These are phyloP conservation scores for Tulasnella sp. DNA, from an alignment of 768 basidiomycete species.

Conservation along the genomic window DNA sequence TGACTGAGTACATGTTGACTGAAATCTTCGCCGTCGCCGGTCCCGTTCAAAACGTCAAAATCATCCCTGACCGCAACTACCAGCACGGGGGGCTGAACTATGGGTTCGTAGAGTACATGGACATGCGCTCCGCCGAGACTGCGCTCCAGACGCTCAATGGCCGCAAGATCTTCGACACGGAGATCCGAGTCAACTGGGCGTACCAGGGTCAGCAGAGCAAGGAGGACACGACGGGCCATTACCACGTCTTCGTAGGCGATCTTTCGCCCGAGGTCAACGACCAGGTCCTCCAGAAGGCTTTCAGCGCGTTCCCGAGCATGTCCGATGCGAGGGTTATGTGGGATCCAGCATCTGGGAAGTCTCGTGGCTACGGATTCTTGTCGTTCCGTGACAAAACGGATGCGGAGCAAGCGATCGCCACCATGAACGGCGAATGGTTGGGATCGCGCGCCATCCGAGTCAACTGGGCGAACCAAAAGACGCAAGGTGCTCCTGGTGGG, in stretches of 20 bases:
- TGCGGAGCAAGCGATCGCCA: constrained; percentile 97
- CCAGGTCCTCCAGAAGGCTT: constrained; percentile 91
- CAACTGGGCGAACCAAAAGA: constrained; percentile 99
- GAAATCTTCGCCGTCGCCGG: constrained; percentile 97
- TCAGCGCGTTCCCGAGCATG: constrained; percentile 91
- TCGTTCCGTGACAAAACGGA: constrained; percentile 99
- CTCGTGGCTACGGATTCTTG: constrained; percentile 94
- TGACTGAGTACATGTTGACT: constrained; percentile 98
- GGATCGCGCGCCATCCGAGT: constrained; percentile 97
- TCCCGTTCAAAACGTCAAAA: constrained; percentile 97
- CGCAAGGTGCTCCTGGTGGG: constrained; percentile 46
- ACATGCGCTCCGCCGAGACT: constrained; percentile 97
- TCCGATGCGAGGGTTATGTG: constrained; percentile 99
- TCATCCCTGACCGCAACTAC: constrained; percentile 98
- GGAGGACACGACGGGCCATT: constrained; percentile 96
- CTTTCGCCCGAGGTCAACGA: constrained; percentile 98
- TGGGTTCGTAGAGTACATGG: constrained; percentile 98
- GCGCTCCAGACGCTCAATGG: constrained; percentile 98
- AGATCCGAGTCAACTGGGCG: constrained; percentile 99
- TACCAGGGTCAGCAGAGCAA: constrained; percentile 98
- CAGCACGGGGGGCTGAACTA: constrained; percentile 99
- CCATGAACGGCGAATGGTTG: constrained; percentile 99
- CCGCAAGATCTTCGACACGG: constrained; percentile 98
- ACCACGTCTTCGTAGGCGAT: constrained; percentile 99
- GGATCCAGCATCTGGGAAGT: constrained; percentile 99